These are phyloP conservation scores for Amoeboaphelidium occidentale DNA, from an alignment of 371 early-diverging fungal genomes.

Conservation along the genomic window DNA sequence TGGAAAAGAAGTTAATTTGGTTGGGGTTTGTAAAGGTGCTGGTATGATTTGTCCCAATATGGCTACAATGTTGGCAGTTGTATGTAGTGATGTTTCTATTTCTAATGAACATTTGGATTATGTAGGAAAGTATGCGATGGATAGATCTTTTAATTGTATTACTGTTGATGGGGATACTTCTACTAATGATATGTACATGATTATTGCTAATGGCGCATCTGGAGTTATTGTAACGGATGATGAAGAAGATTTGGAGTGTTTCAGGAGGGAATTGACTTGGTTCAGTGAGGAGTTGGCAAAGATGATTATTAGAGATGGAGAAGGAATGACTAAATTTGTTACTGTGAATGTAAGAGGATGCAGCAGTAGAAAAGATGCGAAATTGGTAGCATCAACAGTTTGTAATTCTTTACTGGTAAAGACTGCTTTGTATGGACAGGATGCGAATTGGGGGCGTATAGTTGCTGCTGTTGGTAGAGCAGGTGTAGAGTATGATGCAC, in stretches of 20 bases:
- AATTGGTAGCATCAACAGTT: slow-evolving; percentile 56
- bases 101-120: slow-evolving; percentile 28
- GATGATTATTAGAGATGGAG: slow-evolving; percentile 75
- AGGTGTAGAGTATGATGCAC: slow-evolving; percentile 39
- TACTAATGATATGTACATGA: slow-evolving; percentile 76
- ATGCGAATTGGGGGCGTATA: slow-evolving; percentile 92
- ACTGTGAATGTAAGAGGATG: slow-evolving; percentile 55
- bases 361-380: slow-evolving; percentile 25
- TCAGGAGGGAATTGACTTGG: slow-evolving; percentile 38
- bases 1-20: slow-evolving; percentile 32
- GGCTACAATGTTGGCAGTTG: slow-evolving; percentile 65
- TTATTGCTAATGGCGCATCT: slow-evolving; percentile 62
- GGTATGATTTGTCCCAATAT: slow-evolving; percentile 29
- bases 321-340: slow-evolving; percentile 89
- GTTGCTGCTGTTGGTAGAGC: slow-evolving; percentile 56
- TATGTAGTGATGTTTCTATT: slow-evolving; percentile 60
- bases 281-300: slow-evolving; percentile 61
- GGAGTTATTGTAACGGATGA: slow-evolving; percentile 8
- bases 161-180: slow-evolving; percentile 84
- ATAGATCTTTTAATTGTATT: slow-evolving; percentile 78
- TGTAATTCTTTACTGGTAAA: slow-evolving; percentile 78
- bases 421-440: slow-evolving; percentile 79
- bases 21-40: slow-evolving; percentile 63
- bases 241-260: slow-evolving; percentile 26
- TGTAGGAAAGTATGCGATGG: slow-evolving; percentile 51